Conservation (phyloP, 2,329 filamentous ascomycete species). For the Alternaria incomplexa region DNA sequence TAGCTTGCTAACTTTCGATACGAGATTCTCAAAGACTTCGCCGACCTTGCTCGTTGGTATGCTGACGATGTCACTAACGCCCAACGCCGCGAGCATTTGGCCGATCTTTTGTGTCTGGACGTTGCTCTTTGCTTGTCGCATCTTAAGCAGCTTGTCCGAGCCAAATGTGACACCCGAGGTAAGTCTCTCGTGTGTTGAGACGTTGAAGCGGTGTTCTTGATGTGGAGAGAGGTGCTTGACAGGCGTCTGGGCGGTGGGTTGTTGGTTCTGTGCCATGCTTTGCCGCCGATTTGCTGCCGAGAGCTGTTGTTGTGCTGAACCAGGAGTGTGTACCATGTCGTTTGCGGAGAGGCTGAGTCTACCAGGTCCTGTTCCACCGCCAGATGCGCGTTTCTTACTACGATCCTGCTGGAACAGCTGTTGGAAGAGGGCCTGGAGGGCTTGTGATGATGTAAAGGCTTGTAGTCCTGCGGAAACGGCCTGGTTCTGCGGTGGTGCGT, state of each 20-base stretch:
- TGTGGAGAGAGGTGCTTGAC: slow-evolving; percentile 67
- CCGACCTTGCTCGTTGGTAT: slow-evolving; percentile 78
- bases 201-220: slow-evolving; percentile 81
- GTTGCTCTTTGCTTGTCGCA: slow-evolving; percentile 77
- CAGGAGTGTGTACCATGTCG: slow-evolving; percentile 46
- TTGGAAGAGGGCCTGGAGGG: slow-evolving; percentile 79
- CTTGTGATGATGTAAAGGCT: slow-evolving; percentile 78
- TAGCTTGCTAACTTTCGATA: slow-evolving; percentile 70
- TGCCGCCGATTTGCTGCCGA: slow-evolving; percentile 44
- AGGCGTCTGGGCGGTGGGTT: slow-evolving; percentile 48
- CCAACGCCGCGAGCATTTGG: slow-evolving; percentile 73
- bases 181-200: slow-evolving; percentile 83
- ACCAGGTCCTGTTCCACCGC: slow-evolving; percentile 32
- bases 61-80: slow-evolving; percentile 71
- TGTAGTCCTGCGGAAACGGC: slow-evolving; percentile 47
- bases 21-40: slow-evolving; percentile 72
- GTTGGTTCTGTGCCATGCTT: slow-evolving; percentile 39
- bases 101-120: slow-evolving; percentile 78
- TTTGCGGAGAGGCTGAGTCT: slow-evolving; percentile 49
- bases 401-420: slow-evolving; percentile 84
- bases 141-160: slow-evolving; percentile 79
- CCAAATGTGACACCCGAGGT: slow-evolving; percentile 88
- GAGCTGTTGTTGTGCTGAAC: slow-evolving; percentile 34
- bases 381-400: slow-evolving; percentile 77
- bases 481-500: slow-evolving; percentile 72